Evolutionary conservation across 345 rosid genomes (phyloP).

Genomic region (Aegle marmelos): DNA sequence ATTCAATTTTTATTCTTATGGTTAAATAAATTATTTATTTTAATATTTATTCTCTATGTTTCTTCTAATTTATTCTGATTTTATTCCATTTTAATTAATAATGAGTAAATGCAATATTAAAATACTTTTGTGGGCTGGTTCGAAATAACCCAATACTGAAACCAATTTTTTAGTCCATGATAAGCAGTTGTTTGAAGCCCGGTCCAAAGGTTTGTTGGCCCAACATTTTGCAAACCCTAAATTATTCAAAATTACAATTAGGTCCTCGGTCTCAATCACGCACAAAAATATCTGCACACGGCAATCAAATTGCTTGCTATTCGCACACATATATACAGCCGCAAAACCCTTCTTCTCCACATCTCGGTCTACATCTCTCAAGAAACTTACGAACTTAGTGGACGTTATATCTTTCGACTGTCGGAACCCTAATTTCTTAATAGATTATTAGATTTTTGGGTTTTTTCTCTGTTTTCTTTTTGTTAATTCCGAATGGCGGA

Average conservation of each 20-base stretch:
- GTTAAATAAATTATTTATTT: too few species aligned
- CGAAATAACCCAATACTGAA: too few species aligned
- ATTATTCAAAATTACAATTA: not conserved
- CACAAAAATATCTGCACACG: not conserved
- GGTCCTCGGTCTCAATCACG: not conserved
- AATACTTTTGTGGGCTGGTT: too few species aligned
- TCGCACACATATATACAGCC: not conserved
- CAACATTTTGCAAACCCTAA: not conserved
- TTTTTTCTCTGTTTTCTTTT: not conserved
- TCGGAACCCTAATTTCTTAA: not conserved
- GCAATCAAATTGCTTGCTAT: not conserved
- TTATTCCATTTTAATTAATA: fast-evolving
- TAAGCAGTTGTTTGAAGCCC: not conserved
- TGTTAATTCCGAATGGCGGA: conserved; percentile 44
- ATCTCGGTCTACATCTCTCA: too few species aligned
- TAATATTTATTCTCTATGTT: fast-evolving
- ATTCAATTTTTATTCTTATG: too few species aligned
- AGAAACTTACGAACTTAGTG: too few species aligned
- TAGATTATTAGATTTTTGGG: not conserved
- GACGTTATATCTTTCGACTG: too few species aligned
- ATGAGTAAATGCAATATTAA: too few species aligned
- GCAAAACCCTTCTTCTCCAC: not conserved
- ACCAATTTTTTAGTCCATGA: too few species aligned
- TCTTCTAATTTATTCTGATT: too few species aligned
- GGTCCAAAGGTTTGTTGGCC: not conserved